Conservation (phyloP, 805 yeast species). For the Lipomyces yamadae region DNA sequence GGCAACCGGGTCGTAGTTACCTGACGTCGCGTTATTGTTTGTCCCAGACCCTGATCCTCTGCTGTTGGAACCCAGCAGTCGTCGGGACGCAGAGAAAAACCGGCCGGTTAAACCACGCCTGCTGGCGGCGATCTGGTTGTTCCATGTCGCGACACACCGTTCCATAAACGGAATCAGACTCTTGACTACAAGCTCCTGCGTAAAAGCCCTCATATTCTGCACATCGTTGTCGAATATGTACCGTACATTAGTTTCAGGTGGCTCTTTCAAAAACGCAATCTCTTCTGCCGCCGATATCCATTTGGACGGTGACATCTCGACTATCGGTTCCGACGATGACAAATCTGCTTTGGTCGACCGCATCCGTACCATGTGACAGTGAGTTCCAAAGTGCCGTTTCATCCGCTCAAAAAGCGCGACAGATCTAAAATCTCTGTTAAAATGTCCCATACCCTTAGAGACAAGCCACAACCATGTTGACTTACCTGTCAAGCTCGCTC, state of each 20-base stretch:
- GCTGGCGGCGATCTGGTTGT: constrained; percentile 54
- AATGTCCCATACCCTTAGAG: background rate
- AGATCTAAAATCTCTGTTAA: constrained; percentile 41
- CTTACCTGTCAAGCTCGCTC: constrained; percentile 50
- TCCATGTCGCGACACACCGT: constrained; percentile 78
- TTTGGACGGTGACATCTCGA: constrained; percentile 43
- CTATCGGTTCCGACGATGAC: constrained; percentile 17
- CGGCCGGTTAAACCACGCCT: constrained; percentile 76
- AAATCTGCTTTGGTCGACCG: constrained; percentile 16
- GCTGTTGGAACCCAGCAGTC: constrained; percentile 54
- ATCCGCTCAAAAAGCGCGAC: constrained; percentile 49
- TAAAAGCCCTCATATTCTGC: constrained; percentile 48
- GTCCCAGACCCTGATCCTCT: constrained; percentile 38
- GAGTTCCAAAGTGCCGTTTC: constrained; percentile 48
- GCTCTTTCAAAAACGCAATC: constrained; percentile 37
- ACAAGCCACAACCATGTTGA: background rate
- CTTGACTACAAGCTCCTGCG: constrained; percentile 56
- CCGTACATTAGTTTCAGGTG: constrained; percentile 27
- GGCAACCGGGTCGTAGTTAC: constrained; percentile 55
- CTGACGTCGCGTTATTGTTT: constrained; percentile 31
- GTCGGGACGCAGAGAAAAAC: constrained; percentile 67
- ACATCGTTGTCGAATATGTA: constrained; percentile 45
- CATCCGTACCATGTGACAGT: constrained; percentile 42
- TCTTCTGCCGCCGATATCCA: constrained; percentile 57
- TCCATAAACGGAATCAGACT: constrained; percentile 83